Evolutionary conservation across 73 alveolate genomes (phyloP).

Genomic region (Halteria grandinella): DNA sequence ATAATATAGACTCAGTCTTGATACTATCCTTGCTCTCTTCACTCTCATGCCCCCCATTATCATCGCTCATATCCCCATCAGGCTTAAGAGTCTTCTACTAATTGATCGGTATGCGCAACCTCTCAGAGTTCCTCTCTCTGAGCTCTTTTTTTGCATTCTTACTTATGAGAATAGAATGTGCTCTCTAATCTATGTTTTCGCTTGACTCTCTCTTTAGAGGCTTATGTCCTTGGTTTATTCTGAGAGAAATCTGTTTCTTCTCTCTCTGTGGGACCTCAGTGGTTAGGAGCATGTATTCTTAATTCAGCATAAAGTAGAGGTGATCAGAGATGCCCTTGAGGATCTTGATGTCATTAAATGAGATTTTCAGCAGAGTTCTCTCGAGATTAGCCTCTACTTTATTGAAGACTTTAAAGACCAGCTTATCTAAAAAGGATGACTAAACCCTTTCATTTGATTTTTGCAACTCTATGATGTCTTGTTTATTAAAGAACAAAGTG

Average conservation of each 20-base stretch:
- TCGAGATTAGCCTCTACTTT: constrained; percentile 50
- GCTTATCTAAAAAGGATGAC: constrained; percentile 7
- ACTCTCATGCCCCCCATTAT: too few relatives aligned
- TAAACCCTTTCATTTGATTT: constrained; percentile 33
- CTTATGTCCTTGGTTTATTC: too few relatives aligned
- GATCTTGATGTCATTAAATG: constrained; percentile 47
- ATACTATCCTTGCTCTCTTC: too few relatives aligned
- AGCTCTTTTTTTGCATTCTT: too few relatives aligned
- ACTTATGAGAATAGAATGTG: too few relatives aligned
- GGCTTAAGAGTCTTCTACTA: too few relatives aligned
- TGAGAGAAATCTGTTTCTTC: background rate
- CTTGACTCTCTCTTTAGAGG: too few relatives aligned
- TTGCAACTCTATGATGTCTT: constrained; percentile 36
- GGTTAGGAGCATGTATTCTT: constrained; percentile 39
- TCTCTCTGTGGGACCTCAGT: background rate
- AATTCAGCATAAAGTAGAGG: constrained; percentile 32
- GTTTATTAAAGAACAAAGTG: constrained; percentile 32
- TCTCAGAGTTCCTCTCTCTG: too few relatives aligned
- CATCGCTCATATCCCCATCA: too few relatives aligned
- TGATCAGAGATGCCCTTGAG: constrained; percentile 53
- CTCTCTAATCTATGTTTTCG: too few relatives aligned
- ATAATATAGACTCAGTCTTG: too few relatives aligned
- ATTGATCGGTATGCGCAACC: too few relatives aligned
- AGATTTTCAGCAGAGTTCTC: constrained; percentile 37
- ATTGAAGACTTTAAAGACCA: constrained; percentile 16